Percentiles rank a stretch among this genome's conserved stretches.
Conservation (phyloP, 306 rosid genomes). For the Oemleria cerasiformis region DNA sequence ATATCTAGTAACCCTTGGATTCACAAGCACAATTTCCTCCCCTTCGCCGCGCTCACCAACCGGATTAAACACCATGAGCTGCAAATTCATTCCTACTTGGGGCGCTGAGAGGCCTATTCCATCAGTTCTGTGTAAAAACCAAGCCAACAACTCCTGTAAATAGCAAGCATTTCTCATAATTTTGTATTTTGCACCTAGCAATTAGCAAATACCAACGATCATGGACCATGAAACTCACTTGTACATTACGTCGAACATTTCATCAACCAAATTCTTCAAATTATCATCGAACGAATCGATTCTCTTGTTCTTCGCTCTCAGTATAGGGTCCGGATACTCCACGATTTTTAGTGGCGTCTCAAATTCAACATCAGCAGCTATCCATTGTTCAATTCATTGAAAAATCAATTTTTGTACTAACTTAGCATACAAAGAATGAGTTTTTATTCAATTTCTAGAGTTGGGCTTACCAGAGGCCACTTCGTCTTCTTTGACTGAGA, state of each 20-base stretch:
- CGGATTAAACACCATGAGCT: conserved; percentile 90
- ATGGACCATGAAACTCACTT: conserved; percentile 41
- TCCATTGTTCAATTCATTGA: neutral
- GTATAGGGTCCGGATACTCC: conserved; percentile 70
- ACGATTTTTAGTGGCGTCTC: conserved; percentile 65
- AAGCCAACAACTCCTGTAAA: conserved; percentile 50
- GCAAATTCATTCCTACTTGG: conserved; percentile 87
- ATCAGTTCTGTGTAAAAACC: conserved; percentile 70
- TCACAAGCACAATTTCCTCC: conserved; percentile 90
- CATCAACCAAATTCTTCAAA: conserved; percentile 63
- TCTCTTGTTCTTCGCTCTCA: conserved; percentile 75
- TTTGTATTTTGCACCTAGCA: no score
- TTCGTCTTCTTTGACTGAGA: conserved; percentile 46
- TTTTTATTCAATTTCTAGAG: neutral
- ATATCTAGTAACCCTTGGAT: conserved; percentile 73
- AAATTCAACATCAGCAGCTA: conserved; percentile 68
- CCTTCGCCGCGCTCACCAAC: conserved; percentile 85
- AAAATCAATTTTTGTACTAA: neutral
- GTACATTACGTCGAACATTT: conserved; percentile 94
- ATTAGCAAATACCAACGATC: neutral
- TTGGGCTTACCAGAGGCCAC: conserved; percentile 59
- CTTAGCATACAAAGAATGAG: neutral
- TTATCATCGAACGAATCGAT: conserved; percentile 62
- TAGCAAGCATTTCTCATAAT: conserved; percentile 29
- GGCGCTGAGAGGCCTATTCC: conserved; percentile 98